Conservation (phyloP, 257 asterid species). For the Solanum habrochaites region DNA sequence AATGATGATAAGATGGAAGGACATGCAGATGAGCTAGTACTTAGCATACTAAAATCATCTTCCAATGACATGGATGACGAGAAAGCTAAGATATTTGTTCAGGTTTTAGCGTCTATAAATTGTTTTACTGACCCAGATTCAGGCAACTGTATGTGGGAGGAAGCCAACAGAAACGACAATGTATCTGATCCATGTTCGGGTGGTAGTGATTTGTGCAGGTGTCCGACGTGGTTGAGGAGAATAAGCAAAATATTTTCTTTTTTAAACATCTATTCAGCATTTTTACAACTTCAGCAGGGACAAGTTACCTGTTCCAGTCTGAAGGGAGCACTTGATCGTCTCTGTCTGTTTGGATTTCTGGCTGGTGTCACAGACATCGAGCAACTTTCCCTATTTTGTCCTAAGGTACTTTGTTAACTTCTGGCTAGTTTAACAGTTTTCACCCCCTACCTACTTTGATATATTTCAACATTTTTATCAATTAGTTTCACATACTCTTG, state of each 20-base stretch:
- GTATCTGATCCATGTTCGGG: constrained; percentile 19
- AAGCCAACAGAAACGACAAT: constrained; percentile 9
- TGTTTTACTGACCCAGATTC: constrained; percentile 47
- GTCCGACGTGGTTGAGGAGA: constrained; percentile 75
- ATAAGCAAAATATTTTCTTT: constrained; percentile 41
- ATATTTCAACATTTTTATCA: not conserved
- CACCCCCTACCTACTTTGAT: not conserved
- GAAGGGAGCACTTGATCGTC: constrained; percentile 31
- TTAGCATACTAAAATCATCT: constrained; percentile 32
- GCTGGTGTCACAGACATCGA: constrained; percentile 39
- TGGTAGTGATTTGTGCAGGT: constrained; percentile 27
- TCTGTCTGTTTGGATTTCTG: constrained; percentile 35
- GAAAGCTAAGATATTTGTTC: constrained; percentile 24
- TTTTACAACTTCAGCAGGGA: constrained; percentile 39
- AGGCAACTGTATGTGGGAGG: constrained; percentile 42
- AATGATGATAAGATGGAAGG: constrained; percentile 17
- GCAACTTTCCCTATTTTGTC: constrained; percentile 59
- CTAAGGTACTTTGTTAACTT: constrained; percentile 40
- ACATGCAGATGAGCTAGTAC: constrained; percentile 21
- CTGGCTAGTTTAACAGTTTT: not conserved
- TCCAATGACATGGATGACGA: constrained; percentile 27
- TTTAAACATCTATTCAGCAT: constrained; percentile 49
- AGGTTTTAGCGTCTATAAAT: constrained; percentile 35
- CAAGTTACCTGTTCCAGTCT: constrained; percentile 26
- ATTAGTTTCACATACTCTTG: not conserved